Conservation (phyloP, 2,329 filamentous ascomycete genomes). For the Periglandula ipomoeae region DNA sequence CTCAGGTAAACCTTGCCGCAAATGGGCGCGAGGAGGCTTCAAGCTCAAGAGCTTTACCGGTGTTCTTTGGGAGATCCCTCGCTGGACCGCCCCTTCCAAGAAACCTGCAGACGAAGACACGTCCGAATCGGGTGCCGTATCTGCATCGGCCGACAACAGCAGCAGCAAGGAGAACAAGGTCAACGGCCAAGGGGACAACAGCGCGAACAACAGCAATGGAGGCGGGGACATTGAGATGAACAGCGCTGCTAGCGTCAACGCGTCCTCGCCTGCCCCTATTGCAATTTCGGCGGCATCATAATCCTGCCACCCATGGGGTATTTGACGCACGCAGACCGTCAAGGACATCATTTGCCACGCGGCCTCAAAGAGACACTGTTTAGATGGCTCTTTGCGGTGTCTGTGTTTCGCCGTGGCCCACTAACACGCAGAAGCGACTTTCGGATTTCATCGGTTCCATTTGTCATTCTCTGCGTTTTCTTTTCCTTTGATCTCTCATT, state of each 20-base stretch:
- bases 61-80: conserved; percentile 67
- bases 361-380: neutral
- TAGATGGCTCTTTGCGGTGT: neutral
- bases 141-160: conserved; percentile 37
- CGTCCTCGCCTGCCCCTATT: conserved; percentile 41
- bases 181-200: conserved; percentile 43
- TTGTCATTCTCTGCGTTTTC: neutral
- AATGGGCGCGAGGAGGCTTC: conserved; percentile 79
- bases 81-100: conserved; percentile 71
- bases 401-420: neutral
- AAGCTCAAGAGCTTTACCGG: conserved; percentile 89
- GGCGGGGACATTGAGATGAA: conserved; percentile 43
- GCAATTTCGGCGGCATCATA: conserved; percentile 37
- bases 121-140: conserved; percentile 36
- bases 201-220: conserved; percentile 34
- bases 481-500: neutral
- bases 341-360: neutral
- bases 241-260: conserved; percentile 40
- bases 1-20: conserved; percentile 82
- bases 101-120: conserved; percentile 35
- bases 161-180: conserved; percentile 59
- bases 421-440: neutral
- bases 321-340: neutral
- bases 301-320: neutral
- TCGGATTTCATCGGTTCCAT: neutral